Conservation (phyloP, 2,329 filamentous ascomycete species). For the Xylariaceae sp. region DNA sequence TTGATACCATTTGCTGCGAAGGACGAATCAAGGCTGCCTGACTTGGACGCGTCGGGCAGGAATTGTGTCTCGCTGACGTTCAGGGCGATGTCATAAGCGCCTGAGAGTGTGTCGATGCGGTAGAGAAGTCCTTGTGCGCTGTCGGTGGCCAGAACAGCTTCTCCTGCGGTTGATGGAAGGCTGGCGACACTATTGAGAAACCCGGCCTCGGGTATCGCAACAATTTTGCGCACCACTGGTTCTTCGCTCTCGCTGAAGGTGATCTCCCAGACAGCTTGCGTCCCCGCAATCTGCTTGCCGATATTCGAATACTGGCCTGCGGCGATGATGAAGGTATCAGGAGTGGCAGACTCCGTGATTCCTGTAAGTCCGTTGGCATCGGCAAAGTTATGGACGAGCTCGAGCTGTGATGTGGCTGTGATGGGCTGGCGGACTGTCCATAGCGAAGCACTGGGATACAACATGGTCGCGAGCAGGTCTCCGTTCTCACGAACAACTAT, state of each 20-base stretch:
- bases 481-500: slow-evolving; percentile 28
- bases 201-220: slow-evolving; percentile 12
- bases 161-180: slow-evolving; percentile 7
- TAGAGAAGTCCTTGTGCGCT: slow-evolving; percentile 21
- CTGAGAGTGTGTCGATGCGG: slow-evolving; percentile 19
- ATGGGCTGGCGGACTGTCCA: slow-evolving; percentile 23
- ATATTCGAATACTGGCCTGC: slow-evolving; percentile 9
- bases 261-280: slow-evolving; percentile 17
- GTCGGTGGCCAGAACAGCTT: slow-evolving; percentile 19
- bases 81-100: slow-evolving; percentile 17
- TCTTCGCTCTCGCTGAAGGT: background rate
- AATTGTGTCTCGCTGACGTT: slow-evolving; percentile 21
- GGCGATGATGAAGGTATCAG: slow-evolving; percentile 18
- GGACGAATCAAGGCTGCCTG: background rate
- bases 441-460: slow-evolving; percentile 22
- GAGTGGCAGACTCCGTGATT: slow-evolving; percentile 25
- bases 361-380: slow-evolving; percentile 23
- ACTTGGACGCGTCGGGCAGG: slow-evolving; percentile 3
- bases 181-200: slow-evolving; percentile 19
- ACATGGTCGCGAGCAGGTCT: slow-evolving; percentile 27
- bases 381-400: slow-evolving; percentile 24
- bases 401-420: slow-evolving; percentile 12
- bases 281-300: slow-evolving; percentile 8
- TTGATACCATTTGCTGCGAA: slow-evolving; percentile 26
- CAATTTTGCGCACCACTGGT: slow-evolving; percentile 12